Evolutionary conservation across 106 monocot genomes (phyloP).

Genomic region (Acanthochlamys bracteata): DNA sequence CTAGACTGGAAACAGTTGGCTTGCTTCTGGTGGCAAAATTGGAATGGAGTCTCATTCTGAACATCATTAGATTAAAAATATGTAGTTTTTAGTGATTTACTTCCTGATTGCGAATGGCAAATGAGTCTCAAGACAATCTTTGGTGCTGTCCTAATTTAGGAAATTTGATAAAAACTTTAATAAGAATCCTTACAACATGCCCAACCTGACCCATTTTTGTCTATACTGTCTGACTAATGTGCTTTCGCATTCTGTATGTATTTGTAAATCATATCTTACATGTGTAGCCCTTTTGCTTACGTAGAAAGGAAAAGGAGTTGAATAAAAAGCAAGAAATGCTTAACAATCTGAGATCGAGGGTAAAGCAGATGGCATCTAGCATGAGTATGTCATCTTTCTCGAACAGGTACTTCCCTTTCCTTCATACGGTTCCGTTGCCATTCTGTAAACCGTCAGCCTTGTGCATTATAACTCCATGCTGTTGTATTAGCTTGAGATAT

Average conservation of each 20-base stretch:
- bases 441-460: not conserved
- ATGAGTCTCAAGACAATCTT: too few relatives aligned
- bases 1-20: too few relatives aligned
- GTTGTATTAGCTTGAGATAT: not conserved
- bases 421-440: not conserved
- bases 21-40: too few relatives aligned
- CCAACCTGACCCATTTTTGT: not conserved
- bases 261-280: not conserved
- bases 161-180: too few relatives aligned
- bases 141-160: too few relatives aligned
- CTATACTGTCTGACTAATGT: not conserved
- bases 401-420: constrained; percentile 31
- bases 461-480: not conserved
- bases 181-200: too few relatives aligned
- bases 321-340: constrained; percentile 64
- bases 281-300: not conserved
- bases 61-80: too few relatives aligned
- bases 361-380: constrained; percentile 46
- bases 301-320: constrained; percentile 66
- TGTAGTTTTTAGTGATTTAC: too few relatives aligned
- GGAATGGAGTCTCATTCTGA: too few relatives aligned
- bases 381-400: constrained; percentile 66
- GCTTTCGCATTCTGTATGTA: not conserved
- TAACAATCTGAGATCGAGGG: constrained; percentile 52
- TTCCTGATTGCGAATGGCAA: too few relatives aligned